Percentiles rank a stretch among this genome's conserved stretches.
Conservation (phyloP, 495 filamentous ascomycete species). For the Aspergillus panamensis region DNA sequence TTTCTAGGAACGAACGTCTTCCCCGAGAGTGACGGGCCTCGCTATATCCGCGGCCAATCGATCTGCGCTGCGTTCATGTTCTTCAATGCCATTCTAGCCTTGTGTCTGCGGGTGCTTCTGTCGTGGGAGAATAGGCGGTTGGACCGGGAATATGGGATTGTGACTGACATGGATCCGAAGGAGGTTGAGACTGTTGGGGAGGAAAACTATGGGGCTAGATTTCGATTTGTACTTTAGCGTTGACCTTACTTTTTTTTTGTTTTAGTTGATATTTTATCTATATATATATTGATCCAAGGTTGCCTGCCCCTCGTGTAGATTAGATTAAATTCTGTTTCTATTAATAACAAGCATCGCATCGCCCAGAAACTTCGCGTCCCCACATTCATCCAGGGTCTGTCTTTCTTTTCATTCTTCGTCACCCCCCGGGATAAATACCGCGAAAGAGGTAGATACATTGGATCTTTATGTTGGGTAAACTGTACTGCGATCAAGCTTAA, state of each 20-base stretch:
- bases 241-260: neutral
- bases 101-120: constrained; percentile 53
- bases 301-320: neutral
- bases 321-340: neutral
- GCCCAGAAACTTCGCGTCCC: neutral
- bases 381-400: too few species aligned
- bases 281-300: neutral
- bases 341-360: neutral
- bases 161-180: constrained; percentile 22
- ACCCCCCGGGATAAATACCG: too few species aligned
- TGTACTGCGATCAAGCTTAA: too few species aligned
- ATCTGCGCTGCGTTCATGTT: constrained; percentile 72
- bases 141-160: constrained; percentile 48
- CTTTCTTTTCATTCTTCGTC: neutral
- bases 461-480: too few species aligned
- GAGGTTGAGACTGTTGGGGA: constrained; percentile 27
- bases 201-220: constrained; percentile 52
- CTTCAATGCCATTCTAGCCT: constrained; percentile 57
- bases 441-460: too few species aligned
- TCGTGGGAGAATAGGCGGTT: constrained; percentile 60
- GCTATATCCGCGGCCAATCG: constrained; percentile 63
- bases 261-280: neutral
- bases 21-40: constrained; percentile 55
- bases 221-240: constrained; percentile 44
- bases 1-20: constrained; percentile 70